These are phyloP conservation scores for Suillus plorans DNA, from an alignment of 768 basidiomycete species.

Conservation along the genomic window DNA sequence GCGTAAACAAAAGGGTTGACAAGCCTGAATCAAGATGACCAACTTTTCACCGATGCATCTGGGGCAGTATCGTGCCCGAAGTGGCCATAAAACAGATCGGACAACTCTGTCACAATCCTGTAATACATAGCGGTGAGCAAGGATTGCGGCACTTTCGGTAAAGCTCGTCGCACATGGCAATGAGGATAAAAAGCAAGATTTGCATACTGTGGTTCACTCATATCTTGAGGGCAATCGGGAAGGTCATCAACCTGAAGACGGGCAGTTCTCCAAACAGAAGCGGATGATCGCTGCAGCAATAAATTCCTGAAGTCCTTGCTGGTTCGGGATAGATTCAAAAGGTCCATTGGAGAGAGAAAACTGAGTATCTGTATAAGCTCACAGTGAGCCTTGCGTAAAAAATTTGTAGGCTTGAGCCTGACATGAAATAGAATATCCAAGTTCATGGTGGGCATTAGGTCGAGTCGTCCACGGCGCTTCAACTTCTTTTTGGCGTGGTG, in stretches of 20 bases:
- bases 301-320: conserved; percentile 35
- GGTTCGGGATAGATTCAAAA: conserved; percentile 40
- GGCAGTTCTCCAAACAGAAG: conserved; percentile 37
- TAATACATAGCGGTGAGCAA: neutral
- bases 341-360: conserved; percentile 38
- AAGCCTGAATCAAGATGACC: neutral
- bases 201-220: conserved; percentile 45
- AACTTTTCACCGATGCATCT: neutral
- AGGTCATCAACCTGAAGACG: conserved; percentile 35
- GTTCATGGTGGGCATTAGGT: conserved; percentile 32
- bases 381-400: neutral
- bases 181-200: conserved; percentile 38
- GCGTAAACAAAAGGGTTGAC: neutral
- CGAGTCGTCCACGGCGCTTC: neutral
- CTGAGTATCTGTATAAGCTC: conserved; percentile 33
- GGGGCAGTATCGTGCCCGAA: conserved; percentile 1
- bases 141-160: neutral
- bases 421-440: conserved; percentile 11
- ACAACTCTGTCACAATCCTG: conserved; percentile 3
- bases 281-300: conserved; percentile 25
- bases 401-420: neutral
- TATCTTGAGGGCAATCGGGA: conserved; percentile 43
- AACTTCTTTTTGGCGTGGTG: neutral
- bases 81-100: conserved; percentile 1
- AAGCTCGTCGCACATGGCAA: neutral